Base-by-base conservation (phyloP, 345 rosid genomes). In the Eucalyptus camaldulensis region DNA sequence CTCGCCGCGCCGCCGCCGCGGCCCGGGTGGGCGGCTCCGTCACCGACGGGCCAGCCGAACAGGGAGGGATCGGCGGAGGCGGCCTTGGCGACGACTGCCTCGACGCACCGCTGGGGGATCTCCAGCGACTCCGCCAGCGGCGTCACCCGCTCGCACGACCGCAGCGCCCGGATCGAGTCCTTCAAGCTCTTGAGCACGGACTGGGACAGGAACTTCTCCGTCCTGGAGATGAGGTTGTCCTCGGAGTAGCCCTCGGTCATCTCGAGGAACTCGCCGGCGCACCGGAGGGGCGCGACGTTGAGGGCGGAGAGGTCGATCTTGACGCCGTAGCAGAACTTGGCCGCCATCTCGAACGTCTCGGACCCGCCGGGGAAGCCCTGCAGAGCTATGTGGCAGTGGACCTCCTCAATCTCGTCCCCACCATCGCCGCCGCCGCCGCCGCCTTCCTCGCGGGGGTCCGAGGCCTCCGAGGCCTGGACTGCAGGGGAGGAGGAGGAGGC, bases 311-410 rank as follows among this genome's bases (percentile, higher is more conserved):
- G 91, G 51, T 96, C 99, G 90, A 96, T 69, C 91, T 95, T 98
- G 86, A 97, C 97, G 37, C 99, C 99, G 91, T 98, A 98, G 92
- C 98, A 98, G 94, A 96, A 98, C 95, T 96, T 98, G 21, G 98
- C 97, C 40, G 94, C 96, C 94, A 94, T 87, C 94, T 98, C 98
- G 91, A 98, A 98, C 21, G 97, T 91, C 86, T 95, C 97, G 22
- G 99, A 95, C 44, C 99, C 96, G 10, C 99, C 99, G 7, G 99
- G 99, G 49, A 98, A 97, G 54, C 94, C 98, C 76, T 90, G 92
- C 24, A 98, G 95, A 29, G 88, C 76, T 50, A 98, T 91, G 88
- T 93, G 95, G 86, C 94, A 94, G 49, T 87, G 91, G 29, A 88
- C 94, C 67, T 93, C 95, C 85, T 89, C 94, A 4, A 50, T 67